phyloP scores from a whole-genome alignment of 2,329 filamentous ascomycete species.

The Spiromastix sp. region DNA sequence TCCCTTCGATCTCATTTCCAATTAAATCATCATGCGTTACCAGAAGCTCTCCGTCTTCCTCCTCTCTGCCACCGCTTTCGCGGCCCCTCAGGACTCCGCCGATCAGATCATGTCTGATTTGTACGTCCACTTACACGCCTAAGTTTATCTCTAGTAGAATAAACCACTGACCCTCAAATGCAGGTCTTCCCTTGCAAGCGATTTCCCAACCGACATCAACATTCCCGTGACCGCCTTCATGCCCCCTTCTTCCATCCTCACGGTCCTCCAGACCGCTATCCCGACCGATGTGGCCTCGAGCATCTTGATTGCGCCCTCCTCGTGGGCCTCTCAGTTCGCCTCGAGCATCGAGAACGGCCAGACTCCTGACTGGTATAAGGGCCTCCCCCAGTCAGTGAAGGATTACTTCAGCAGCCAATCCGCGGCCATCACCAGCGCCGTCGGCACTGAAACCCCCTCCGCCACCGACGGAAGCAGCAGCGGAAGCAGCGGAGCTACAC shows the following conservation, averaged over 20 bases:
- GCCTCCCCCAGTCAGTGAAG: slow-evolving; percentile 9
- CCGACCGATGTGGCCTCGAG: not conserved
- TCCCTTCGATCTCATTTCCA: not conserved
- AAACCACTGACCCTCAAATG: not conserved
- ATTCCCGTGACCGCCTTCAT: not conserved
- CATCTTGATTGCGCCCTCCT: not conserved
- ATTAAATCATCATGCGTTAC: slow-evolving; percentile 14
- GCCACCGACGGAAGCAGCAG: too few relatives aligned
- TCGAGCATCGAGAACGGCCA: slow-evolving; percentile 10
- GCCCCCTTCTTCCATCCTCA: not conserved
- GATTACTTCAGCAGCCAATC: slow-evolving; percentile 6
- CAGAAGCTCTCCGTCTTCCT: slow-evolving; percentile 13
- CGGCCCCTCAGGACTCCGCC: slow-evolving; percentile 1
- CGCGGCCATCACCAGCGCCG: too few relatives aligned
- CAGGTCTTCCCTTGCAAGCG: not conserved
- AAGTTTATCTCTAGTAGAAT: not conserved
- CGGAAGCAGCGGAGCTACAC: not conserved
- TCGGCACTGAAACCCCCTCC: too few relatives aligned
- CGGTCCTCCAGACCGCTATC: not conserved
- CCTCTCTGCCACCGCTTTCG: slow-evolving; percentile 13
- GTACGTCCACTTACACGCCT: not conserved
- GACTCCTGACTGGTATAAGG: slow-evolving; percentile 10
- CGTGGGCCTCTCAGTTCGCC: not conserved
- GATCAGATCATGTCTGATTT: not conserved
- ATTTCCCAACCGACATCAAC: not conserved